Percentiles rank a stretch among this genome's conserved stretches.
phyloP scores from a whole-genome alignment of 2,329 filamentous ascomycete species.

The Nectriaceae sp. region DNA sequence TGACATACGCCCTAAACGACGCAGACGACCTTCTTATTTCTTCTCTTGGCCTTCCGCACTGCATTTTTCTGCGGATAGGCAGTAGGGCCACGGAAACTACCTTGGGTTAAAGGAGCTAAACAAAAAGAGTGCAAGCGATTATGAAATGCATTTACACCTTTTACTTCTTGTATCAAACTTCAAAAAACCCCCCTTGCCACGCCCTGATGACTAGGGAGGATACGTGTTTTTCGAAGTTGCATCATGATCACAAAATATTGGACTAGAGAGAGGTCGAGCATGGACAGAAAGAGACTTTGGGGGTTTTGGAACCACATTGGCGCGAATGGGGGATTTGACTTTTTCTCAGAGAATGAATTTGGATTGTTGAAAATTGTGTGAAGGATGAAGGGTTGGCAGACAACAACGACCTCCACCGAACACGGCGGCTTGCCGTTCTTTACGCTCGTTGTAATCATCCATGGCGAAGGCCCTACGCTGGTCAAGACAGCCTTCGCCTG shows the following conservation, averaged over 20 bases:
- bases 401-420: slow-evolving; percentile 26
- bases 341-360: slow-evolving; percentile 16
- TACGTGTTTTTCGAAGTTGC: slow-evolving; percentile 28
- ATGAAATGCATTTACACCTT: slow-evolving; percentile 42
- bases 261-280: slow-evolving; percentile 20
- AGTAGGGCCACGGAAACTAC: slow-evolving; percentile 32
- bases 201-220: slow-evolving; percentile 29
- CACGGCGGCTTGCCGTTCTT: slow-evolving; percentile 42
- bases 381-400: slow-evolving; percentile 23
- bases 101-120: slow-evolving; percentile 36
- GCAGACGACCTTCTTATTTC: slow-evolving; percentile 32
- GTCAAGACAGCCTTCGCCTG: slow-evolving; percentile 34
- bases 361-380: slow-evolving; percentile 15
- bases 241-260: slow-evolving; percentile 18
- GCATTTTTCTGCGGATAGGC: slow-evolving; percentile 22
- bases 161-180: slow-evolving; percentile 49
- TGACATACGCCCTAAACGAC: slow-evolving; percentile 36
- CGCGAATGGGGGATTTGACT: slow-evolving; percentile 22
- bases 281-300: slow-evolving; percentile 17
- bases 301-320: slow-evolving; percentile 19
- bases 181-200: slow-evolving; percentile 35
- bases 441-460: slow-evolving; percentile 56
- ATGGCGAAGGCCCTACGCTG: slow-evolving; percentile 38
- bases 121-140: slow-evolving; percentile 42
- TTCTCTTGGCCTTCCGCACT: slow-evolving; percentile 24